Percentiles rank a stretch among this genome's conserved stretches.
phyloP scores from a whole-genome alignment of 768 basidiomycete species.

The Lyophyllum shimeji region DNA sequence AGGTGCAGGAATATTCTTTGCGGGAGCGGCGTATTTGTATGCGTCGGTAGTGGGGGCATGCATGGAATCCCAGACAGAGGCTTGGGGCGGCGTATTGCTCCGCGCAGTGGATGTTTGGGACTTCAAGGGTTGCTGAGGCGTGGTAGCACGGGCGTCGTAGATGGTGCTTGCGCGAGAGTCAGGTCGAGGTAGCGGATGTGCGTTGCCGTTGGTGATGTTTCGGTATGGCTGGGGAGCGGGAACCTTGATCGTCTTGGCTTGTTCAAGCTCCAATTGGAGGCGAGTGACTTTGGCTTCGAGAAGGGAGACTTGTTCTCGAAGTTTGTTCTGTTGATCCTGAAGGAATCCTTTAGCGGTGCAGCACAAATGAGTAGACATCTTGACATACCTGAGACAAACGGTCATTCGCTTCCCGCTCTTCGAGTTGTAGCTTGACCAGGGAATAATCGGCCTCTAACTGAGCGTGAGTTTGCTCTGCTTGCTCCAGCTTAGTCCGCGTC shows the following conservation, averaged over 20 bases:
- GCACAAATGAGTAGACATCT: constrained; percentile 4
- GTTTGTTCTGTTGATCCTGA: constrained; percentile 71
- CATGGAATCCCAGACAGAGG: constrained; percentile 76
- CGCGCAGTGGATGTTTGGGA: constrained; percentile 36
- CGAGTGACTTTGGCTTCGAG: constrained; percentile 61
- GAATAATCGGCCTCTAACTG: constrained; percentile 75
- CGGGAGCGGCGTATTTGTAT: constrained; percentile 23
- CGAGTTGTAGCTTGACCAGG: constrained; percentile 66
- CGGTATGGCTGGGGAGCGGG: constrained; percentile 36
- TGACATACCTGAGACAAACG: constrained; percentile 60
- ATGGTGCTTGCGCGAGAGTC: constrained; percentile 73
- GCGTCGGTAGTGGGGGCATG: constrained; percentile 39
- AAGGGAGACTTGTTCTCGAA: constrained; percentile 62
- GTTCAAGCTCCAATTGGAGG: constrained; percentile 59
- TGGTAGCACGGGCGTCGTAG: constrained; percentile 49
- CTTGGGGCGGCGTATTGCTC: constrained; percentile 47
- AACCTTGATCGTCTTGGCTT: constrained; percentile 34
- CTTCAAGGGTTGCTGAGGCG: constrained; percentile 43
- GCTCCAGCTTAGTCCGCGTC: constrained; percentile 60
- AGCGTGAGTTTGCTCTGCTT: constrained; percentile 59
- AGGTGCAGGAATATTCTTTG: constrained; percentile 30
- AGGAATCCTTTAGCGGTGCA: constrained; percentile 1
- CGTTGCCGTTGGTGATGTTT: constrained; percentile 40
- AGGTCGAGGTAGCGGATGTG: constrained; percentile 56
- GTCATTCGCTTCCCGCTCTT: constrained; percentile 72